Percentiles rank a stretch among this genome's conserved stretches.
Evolutionary conservation across 257 asterid species (phyloP).

Genomic region (Striga asiatica): DNA sequence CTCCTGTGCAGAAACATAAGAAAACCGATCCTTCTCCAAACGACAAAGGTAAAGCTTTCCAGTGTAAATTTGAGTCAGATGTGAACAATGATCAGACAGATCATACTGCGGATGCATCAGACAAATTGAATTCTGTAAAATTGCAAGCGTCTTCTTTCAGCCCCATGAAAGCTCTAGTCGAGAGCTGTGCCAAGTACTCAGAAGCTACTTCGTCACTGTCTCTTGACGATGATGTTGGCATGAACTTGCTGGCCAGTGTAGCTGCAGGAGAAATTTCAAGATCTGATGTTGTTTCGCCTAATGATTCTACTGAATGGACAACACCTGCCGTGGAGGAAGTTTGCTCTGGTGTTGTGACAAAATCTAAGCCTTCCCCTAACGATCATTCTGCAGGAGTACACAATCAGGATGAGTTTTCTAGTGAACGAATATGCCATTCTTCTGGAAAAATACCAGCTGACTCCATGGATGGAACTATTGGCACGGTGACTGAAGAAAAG

Average conservation of each 20-base stretch:
- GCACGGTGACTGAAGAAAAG: slow-evolving; percentile 17
- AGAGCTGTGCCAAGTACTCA: slow-evolving; percentile 52
- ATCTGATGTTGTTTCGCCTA: slow-evolving; percentile 29
- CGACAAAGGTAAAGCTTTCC: slow-evolving; percentile 30
- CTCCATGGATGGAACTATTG: slow-evolving; percentile 11
- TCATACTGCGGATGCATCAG: slow-evolving; percentile 21
- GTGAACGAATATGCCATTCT: too few relatives aligned
- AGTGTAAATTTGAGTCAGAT: slow-evolving; percentile 25
- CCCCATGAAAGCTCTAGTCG: slow-evolving; percentile 56
- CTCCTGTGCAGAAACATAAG: slow-evolving; percentile 38
- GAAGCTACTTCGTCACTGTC: slow-evolving; percentile 34
- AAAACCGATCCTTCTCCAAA: slow-evolving; percentile 25
- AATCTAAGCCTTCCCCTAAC: slow-evolving; percentile 22
- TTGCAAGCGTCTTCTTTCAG: slow-evolving; percentile 34
- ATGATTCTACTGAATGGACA: slow-evolving; percentile 25
- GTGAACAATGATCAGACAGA: slow-evolving; percentile 33
- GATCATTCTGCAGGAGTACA: slow-evolving; percentile 5
- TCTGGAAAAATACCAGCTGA: too few relatives aligned
- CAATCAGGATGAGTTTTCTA: too few relatives aligned
- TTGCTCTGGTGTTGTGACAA: slow-evolving; percentile 22
- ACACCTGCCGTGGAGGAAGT: slow-evolving; percentile 28
- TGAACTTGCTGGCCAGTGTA: slow-evolving; percentile 62
- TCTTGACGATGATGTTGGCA: slow-evolving; percentile 42
- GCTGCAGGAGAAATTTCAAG: slow-evolving; percentile 49
- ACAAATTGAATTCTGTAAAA: slow-evolving; percentile 30